A percentile compares a stretch with the other conserved stretches of the same genome.
These are phyloP conservation scores for Pulveroboletus frians DNA, from an alignment of 768 basidiomycete species.

Conservation along the genomic window DNA sequence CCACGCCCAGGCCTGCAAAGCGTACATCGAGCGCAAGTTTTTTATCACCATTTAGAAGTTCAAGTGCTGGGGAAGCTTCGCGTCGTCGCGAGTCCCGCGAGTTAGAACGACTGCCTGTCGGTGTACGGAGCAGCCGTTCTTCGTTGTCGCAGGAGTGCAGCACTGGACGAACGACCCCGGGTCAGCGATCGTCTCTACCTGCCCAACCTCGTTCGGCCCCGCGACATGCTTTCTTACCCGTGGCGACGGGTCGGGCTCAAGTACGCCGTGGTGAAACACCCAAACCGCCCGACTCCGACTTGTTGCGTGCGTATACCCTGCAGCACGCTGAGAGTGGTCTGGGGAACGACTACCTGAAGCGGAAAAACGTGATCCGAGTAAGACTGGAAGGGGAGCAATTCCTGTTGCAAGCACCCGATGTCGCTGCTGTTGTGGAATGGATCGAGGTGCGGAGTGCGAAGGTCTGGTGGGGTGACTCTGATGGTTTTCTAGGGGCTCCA, in stretches of 20 bases:
- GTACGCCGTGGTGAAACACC: constrained; percentile 26
- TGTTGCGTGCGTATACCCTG: constrained; percentile 72
- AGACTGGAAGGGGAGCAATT: constrained; percentile 96
- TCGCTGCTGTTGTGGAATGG: constrained; percentile 86
- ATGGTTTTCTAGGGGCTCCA: constrained; percentile 65
- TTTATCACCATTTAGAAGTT: constrained; percentile 24
- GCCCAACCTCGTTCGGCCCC: constrained; percentile 17
- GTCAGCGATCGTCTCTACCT: constrained; percentile 11
- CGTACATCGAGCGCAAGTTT: constrained; percentile 28
- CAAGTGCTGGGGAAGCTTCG: constrained; percentile 8
- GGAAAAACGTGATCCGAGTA: constrained; percentile 89
- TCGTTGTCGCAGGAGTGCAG: constrained; percentile 15
- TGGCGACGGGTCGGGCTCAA: constrained; percentile 11
- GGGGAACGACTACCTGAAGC: constrained; percentile 91
- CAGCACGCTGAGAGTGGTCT: constrained; percentile 91
- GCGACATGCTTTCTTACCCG: constrained; percentile 22
- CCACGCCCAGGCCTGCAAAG: constrained; percentile 17
- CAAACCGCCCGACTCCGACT: constrained; percentile 44
- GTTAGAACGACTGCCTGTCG: constrained; percentile 23
- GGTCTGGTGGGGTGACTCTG: neutral
- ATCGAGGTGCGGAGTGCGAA: constrained; percentile 66
- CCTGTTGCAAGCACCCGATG: constrained; percentile 80
- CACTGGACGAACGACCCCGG: constrained; percentile 7
- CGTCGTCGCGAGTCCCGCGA: constrained; percentile 10
- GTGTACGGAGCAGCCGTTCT: constrained; percentile 19